Evolutionary conservation across 129 eudicot species (phyloP).

Genomic region (Artemisia annua): DNA sequence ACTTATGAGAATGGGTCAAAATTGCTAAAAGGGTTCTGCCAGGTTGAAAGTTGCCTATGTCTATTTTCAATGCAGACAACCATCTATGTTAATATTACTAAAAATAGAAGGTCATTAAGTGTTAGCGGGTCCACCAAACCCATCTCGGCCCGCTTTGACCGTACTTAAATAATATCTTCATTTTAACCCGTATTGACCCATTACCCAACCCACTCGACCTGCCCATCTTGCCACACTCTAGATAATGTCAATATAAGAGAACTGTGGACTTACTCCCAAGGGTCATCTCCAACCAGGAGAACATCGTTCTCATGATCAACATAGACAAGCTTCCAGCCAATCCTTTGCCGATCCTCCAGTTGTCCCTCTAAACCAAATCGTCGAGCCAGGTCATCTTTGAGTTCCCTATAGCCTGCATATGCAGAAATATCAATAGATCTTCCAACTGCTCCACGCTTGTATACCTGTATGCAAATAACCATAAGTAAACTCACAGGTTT

Average conservation of each 20-base stretch:
- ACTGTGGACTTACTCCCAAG: constrained; percentile 82
- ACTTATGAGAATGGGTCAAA: not conserved
- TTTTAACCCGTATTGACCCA: not conserved
- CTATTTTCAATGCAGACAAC: not conserved
- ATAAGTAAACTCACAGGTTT: not conserved
- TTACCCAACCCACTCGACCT: not conserved
- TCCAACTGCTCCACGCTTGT: constrained; percentile 96
- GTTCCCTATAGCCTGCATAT: constrained; percentile 82
- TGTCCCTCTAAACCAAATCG: constrained; percentile 92
- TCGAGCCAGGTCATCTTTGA: constrained; percentile 83
- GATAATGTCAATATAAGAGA: not conserved
- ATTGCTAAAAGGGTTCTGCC: not conserved
- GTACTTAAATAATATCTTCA: not conserved
- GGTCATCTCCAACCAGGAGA: constrained; percentile 89
- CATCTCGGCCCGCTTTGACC: not conserved
- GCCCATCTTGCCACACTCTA: not conserved
- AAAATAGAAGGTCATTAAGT: not conserved
- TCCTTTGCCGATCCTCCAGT: constrained; percentile 74
- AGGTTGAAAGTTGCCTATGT: too few species aligned
- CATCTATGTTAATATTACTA: not conserved
- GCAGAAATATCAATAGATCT: constrained; percentile 81
- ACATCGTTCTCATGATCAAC: constrained; percentile 92
- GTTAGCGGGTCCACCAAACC: not conserved
- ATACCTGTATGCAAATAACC: constrained; percentile 44
- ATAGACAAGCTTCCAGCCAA: constrained; percentile 94